Percentiles rank a stretch among this genome's conserved stretches.
Evolutionary conservation across 2,329 filamentous ascomycete species (phyloP).

Genomic region (Hypoxylon sp.): DNA sequence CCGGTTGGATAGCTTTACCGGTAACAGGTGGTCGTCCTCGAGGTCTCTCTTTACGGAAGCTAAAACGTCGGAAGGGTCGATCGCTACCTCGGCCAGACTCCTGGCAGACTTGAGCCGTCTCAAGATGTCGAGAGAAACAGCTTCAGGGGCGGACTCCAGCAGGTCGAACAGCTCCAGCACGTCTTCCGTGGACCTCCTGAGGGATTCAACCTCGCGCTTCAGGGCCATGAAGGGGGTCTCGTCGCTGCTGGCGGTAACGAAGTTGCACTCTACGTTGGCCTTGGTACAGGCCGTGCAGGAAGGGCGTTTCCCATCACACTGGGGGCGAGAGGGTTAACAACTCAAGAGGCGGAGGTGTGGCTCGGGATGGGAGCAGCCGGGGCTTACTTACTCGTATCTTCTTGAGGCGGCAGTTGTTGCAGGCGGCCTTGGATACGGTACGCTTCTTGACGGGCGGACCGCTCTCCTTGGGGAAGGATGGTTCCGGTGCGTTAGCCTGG

Average conservation of each 20-base stretch:
- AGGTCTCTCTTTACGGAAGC: constrained; percentile 29
- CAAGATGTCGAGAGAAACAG: constrained; percentile 30
- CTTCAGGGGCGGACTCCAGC: constrained; percentile 30
- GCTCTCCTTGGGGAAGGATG: constrained; percentile 13
- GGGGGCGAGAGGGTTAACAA: constrained; percentile 2
- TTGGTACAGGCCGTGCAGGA: constrained; percentile 30
- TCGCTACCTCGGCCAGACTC: constrained; percentile 15
- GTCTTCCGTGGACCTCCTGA: constrained; percentile 28
- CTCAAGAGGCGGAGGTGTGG: background rate
- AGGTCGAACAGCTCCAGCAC: constrained; percentile 30
- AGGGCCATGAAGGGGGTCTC: constrained; percentile 37
- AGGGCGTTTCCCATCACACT: constrained; percentile 36
- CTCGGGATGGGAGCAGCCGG: background rate
- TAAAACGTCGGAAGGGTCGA: constrained; percentile 26
- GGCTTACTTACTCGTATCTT: constrained; percentile 33
- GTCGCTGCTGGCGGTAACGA: constrained; percentile 34
- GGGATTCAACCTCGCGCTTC: constrained; percentile 35
- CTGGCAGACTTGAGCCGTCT: constrained; percentile 31
- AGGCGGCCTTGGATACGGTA: constrained; percentile 35
- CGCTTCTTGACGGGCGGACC: constrained; percentile 35
- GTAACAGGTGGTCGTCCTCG: constrained; percentile 21
- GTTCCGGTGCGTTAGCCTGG: constrained; percentile 19
- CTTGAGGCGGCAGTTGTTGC: constrained; percentile 34
- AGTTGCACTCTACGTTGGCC: constrained; percentile 28
- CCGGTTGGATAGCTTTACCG: constrained; percentile 30